A percentile compares a stretch with the other conserved stretches of the same genome.
These are phyloP conservation scores for Neoboletus magnificus DNA, from an alignment of 768 basidiomycete species.

Conservation along the genomic window DNA sequence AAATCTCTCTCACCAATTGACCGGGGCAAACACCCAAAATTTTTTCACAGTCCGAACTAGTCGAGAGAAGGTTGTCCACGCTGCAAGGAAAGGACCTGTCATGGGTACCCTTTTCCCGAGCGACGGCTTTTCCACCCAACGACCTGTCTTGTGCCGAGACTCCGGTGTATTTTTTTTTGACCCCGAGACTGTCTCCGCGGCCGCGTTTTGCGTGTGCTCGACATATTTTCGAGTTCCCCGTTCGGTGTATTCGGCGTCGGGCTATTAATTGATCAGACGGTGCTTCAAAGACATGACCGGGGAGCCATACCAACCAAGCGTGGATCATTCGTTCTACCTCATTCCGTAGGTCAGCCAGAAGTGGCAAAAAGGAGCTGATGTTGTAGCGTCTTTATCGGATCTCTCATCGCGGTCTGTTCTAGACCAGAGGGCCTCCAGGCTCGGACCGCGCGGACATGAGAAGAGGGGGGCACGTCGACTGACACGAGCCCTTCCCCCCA, in stretches of 20 bases:
- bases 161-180: background rate
- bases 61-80: conserved; percentile 13
- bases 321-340: conserved; percentile 8
- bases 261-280: conserved; percentile 11
- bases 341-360: background rate
- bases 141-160: background rate
- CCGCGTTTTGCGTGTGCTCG: conserved; percentile 1
- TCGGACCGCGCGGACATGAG: conserved; percentile 4
- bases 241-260: background rate
- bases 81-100: conserved; percentile 1
- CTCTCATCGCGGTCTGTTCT: conserved; percentile 4
- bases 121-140: background rate
- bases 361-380: background rate
- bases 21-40: background rate
- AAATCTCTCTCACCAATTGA: conserved; percentile 3
- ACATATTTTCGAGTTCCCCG: conserved; percentile 4
- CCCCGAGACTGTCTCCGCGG: background rate
- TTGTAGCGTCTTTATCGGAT: conserved; percentile 2
- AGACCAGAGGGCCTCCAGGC: background rate
- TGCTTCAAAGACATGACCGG: background rate
- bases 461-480: background rate
- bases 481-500: background rate
- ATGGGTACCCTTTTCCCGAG: conserved; percentile 4
- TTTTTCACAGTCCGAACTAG: conserved; percentile 18
- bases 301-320: conserved; percentile 9